Conservation (phyloP, 139 green algal species). For the Zygnema circumcarinatum region DNA sequence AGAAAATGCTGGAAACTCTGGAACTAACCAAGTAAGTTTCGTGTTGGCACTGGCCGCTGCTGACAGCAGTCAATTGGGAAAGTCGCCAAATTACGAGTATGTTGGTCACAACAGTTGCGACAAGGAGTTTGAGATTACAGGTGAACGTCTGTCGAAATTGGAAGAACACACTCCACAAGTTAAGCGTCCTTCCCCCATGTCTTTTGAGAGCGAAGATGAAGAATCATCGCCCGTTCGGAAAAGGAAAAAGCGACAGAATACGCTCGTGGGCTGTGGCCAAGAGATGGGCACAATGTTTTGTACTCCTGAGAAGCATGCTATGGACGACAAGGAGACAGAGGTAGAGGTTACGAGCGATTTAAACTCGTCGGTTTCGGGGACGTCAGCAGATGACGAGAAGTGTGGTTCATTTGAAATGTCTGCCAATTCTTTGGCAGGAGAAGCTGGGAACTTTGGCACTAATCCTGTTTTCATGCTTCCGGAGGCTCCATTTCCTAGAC, state of each 20-base stretch:
- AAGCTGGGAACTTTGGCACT: background rate
- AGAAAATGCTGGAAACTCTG: background rate
- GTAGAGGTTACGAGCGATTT: background rate
- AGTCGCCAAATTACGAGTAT: background rate
- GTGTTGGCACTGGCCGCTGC: constrained; percentile 1
- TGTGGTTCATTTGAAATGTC: background rate
- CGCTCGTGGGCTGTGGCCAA: too few relatives aligned
- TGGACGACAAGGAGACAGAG: background rate
- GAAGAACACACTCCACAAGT: too few relatives aligned
- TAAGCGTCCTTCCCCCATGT: constrained; percentile 6
- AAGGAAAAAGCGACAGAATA: background rate
- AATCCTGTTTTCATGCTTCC: background rate
- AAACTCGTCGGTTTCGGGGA: background rate
- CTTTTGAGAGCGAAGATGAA: background rate
- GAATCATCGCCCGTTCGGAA: background rate
- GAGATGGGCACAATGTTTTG: too few relatives aligned
- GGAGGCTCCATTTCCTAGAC: constrained; percentile 4
- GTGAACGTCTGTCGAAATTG: background rate
- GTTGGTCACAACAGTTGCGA: background rate
- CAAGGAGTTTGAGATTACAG: background rate
- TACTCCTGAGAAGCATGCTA: background rate
- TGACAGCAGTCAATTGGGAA: background rate
- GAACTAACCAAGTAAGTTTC: background rate
- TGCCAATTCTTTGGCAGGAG: background rate
- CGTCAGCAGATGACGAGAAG: background rate